Evolutionary conservation across 2,329 filamentous ascomycete genomes (phyloP).

Genomic region (Drechslerella coelobrocha): DNA sequence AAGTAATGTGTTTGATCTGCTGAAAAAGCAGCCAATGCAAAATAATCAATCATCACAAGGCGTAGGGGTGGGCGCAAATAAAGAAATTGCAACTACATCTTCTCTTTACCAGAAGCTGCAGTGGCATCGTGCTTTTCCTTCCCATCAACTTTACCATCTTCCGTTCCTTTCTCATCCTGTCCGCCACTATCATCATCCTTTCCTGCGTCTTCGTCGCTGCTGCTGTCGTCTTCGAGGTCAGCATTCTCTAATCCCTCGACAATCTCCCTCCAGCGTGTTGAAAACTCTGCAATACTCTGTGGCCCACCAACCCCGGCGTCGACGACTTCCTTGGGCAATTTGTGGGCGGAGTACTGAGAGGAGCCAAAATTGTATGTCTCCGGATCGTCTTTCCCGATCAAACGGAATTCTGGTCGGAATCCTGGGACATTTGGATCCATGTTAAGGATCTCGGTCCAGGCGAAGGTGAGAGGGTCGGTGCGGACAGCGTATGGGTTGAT

Average conservation of each 20-base stretch:
- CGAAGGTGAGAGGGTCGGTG: slow-evolving; percentile 88
- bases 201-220: slow-evolving; percentile 13
- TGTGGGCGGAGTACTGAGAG: slow-evolving; percentile 91
- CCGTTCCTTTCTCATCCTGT: slow-evolving; percentile 2
- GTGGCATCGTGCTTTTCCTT: not conserved
- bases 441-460: slow-evolving; percentile 81
- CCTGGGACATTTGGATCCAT: slow-evolving; percentile 65
- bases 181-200: slow-evolving; percentile 4
- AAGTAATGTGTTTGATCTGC: too few species aligned
- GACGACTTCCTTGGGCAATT: slow-evolving; percentile 77
- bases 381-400: slow-evolving; percentile 83
- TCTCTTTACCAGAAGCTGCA: not conserved
- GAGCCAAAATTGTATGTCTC: slow-evolving; percentile 86
- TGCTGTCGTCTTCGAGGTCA: slow-evolving; percentile 62
- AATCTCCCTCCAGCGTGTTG: slow-evolving; percentile 74
- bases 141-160: not conserved
- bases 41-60: too few species aligned
- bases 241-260: slow-evolving; percentile 62
- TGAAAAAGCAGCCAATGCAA: not conserved
- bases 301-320: slow-evolving; percentile 72
- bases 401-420: slow-evolving; percentile 75
- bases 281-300: slow-evolving; percentile 80
- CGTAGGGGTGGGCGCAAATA: too few species aligned
- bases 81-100: too few species aligned
- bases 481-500: slow-evolving; percentile 92